Evolutionary conservation across 495 filamentous ascomycete genomes (phyloP), one percentile per base, ranked within the genome.

Genomic region (Usnea hakonensis): DNA sequence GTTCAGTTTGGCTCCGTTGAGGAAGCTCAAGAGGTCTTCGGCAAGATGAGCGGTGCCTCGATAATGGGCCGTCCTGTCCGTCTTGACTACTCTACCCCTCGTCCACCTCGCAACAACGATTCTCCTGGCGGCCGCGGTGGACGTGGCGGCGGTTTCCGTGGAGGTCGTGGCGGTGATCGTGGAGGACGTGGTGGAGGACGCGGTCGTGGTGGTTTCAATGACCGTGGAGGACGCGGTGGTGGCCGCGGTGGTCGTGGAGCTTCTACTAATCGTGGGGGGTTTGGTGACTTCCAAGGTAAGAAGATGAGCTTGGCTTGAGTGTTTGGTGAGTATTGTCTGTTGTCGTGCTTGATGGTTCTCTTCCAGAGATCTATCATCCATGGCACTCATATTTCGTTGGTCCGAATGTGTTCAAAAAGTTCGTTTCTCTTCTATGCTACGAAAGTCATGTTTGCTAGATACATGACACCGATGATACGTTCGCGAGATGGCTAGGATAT

Each of bases 251-350:
- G 80, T 40, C 72, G 80, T 57, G 76, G 82, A 75, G 81, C 30
- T 70, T 81, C 81, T 67, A 85, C 83, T 65, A 89, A 85, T 78
- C 81, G 85, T 71, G 89, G 89, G 59, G 81, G 83, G 61, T 90
- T 92, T 67, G 85, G 88, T 41, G 88, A 90, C 74, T 97, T 92
- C 82, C 81, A 90, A 78, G 94, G 94, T 70, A 87, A 87, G 81
- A 96, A 95, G 85, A 86, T 84, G 74, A 94, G 87, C 66, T 97
- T 98, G 73, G 90, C 88, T 38, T 56, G 57, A n/a, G 28, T 32
- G 10, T 14, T 1, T 21, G 40, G 53, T 62, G 8, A 62, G 53
- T 62, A 36, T 46, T 2, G 19, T 7, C 40, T 23, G 16, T 37
- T 23, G 41, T 4, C 26, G 41, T 37, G 52, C 28, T 57, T 57